These are phyloP conservation scores for Debaryomyces coudertii DNA, from an alignment of 1,139 yeast genomes.

Conservation along the genomic window DNA sequence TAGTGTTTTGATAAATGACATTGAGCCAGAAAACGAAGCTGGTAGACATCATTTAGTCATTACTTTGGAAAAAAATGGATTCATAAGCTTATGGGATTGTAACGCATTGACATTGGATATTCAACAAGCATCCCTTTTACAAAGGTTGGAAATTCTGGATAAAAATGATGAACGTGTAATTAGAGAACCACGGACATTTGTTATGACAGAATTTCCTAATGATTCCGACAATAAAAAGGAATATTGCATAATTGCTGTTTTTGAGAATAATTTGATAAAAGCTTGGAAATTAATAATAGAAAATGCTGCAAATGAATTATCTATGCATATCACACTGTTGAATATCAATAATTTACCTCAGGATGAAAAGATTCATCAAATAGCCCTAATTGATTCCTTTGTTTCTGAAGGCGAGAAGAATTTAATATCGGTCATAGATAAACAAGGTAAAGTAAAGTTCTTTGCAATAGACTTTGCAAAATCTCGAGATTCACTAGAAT, in stretches of 20 bases:
- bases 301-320: conserved; percentile 20
- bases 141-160: conserved; percentile 19
- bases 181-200: conserved; percentile 31
- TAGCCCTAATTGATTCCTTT: conserved; percentile 61
- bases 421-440: conserved; percentile 61
- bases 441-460: conserved; percentile 56
- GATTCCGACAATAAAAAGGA: conserved; percentile 11
- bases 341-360: conserved; percentile 32
- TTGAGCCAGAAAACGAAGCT: conserved; percentile 21
- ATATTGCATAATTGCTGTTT: conserved; percentile 33
- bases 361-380: conserved; percentile 41
- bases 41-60: conserved; percentile 43
- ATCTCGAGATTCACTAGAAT: conserved; percentile 29
- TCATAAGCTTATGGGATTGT: conserved; percentile 70
- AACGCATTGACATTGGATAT: conserved; percentile 34
- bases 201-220: conserved; percentile 24
- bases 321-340: conserved; percentile 16
- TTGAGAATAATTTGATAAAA: conserved; percentile 25
- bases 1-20: conserved; percentile 40
- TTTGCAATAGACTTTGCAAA: conserved; percentile 24
- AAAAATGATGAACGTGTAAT: conserved; percentile 12
- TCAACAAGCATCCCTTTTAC: conserved; percentile 30
- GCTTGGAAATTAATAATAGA: conserved; percentile 33
- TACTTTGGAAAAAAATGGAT: conserved; percentile 57
- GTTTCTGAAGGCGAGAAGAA: conserved; percentile 46